Evolutionary conservation across 306 rosid genomes (phyloP).

Genomic region (Ormosia emarginata): DNA sequence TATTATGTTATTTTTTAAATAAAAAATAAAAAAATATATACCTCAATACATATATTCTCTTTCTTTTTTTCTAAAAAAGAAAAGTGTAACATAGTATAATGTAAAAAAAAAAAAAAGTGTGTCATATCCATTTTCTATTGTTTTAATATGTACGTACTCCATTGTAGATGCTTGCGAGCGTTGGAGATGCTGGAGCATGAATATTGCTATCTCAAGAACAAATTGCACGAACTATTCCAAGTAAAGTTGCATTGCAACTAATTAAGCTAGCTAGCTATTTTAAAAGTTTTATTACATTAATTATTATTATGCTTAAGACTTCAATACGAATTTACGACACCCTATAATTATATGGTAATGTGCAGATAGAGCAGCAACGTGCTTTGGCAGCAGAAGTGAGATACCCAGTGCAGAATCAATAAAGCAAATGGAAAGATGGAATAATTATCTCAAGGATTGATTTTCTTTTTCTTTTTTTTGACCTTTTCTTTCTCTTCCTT

Average conservation of each 20-base stretch:
- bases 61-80: too few relatives aligned
- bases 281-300: background rate
- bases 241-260: constrained; percentile 32
- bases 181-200: constrained; percentile 88
- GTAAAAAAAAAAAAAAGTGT: too few relatives aligned
- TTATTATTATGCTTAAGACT: background rate
- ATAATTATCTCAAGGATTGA: background rate
- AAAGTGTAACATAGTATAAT: too few relatives aligned
- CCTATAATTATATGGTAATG: background rate
- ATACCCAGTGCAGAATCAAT: constrained; percentile 65
- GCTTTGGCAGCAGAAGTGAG: constrained; percentile 82
- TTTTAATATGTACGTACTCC: too few relatives aligned
- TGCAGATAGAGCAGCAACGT: constrained; percentile 80
- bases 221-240: constrained; percentile 86
- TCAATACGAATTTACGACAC: background rate
- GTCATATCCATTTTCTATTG: too few relatives aligned
- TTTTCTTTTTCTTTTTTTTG: background rate
- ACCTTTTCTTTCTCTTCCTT: background rate
- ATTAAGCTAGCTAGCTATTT: background rate
- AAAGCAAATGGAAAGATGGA: background rate
- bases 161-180: constrained; percentile 76
- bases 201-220: constrained; percentile 91
- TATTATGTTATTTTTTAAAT: too few relatives aligned
- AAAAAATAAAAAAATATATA: too few relatives aligned
- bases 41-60: too few relatives aligned